Evolutionary conservation across 495 filamentous ascomycete species (phyloP).

Genomic region (Neurospora tetrasperma): DNA sequence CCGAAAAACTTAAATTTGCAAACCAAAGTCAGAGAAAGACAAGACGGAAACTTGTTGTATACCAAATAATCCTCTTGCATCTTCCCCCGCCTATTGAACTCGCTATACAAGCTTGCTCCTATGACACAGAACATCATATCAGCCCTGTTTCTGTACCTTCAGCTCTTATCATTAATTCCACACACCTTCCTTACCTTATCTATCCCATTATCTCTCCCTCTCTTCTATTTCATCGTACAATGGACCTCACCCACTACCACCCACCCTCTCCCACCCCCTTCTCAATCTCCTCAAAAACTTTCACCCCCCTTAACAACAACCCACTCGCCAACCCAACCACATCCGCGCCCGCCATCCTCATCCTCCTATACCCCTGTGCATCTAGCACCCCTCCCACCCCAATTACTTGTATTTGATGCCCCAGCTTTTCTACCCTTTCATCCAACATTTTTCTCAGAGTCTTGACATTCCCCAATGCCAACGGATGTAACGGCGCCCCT

Average conservation of each 20-base stretch:
- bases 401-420: conserved; percentile 41
- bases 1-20: too few relatives aligned
- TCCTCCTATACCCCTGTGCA: conserved; percentile 45
- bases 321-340: conserved; percentile 57
- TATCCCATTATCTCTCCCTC: background rate
- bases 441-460: conserved; percentile 48
- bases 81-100: background rate
- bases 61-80: background rate
- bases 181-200: background rate
- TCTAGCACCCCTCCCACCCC: conserved; percentile 60
- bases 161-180: background rate
- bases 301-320: conserved; percentile 47
- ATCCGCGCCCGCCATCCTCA: conserved; percentile 51
- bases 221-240: background rate
- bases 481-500: conserved; percentile 55
- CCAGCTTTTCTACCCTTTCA: conserved; percentile 22
- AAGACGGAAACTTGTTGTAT: background rate
- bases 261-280: conserved; percentile 9
- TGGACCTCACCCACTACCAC: background rate
- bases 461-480: conserved; percentile 62
- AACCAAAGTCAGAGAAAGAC: background rate
- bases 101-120: background rate
- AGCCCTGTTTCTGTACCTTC: background rate
- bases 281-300: conserved; percentile 48
- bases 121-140: background rate